Conservation (phyloP, 208 protist genomes). For the Acanthamoeba royreba region DNA sequence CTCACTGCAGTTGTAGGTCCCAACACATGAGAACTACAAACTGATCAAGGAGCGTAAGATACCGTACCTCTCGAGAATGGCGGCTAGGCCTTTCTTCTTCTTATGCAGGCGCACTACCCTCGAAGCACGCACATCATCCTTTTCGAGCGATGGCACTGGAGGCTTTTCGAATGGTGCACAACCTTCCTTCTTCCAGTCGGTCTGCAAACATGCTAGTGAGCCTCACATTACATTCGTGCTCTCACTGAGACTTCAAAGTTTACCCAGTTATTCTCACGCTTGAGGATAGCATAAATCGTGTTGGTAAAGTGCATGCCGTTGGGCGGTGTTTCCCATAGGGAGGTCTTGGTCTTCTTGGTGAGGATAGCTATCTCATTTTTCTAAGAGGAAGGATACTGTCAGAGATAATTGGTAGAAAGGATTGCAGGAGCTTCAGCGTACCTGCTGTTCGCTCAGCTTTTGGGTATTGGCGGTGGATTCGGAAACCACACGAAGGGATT, state of each 20-base stretch:
- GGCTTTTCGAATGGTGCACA: slow-evolving; percentile 4
- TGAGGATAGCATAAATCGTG: slow-evolving; percentile 23
- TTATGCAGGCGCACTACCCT: neutral
- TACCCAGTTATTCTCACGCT: slow-evolving; percentile 40
- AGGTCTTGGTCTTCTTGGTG: slow-evolving; percentile 21
- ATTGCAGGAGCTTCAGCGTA: neutral
- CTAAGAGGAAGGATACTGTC: neutral
- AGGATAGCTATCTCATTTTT: neutral
- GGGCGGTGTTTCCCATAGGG: neutral
- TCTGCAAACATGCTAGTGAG: neutral
- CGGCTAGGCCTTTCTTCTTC: neutral
- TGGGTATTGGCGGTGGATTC: neutral
- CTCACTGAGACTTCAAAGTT: neutral
- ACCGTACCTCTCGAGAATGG: neutral
- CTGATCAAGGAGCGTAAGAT: neutral
- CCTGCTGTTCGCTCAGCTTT: neutral
- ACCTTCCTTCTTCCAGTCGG: slow-evolving; percentile 19
- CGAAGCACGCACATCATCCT: neutral
- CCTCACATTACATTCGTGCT: neutral
- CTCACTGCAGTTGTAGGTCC: neutral
- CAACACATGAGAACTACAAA: neutral
- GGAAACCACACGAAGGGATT: neutral
- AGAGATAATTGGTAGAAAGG: no score
- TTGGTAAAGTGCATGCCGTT: neutral
- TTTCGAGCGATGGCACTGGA: neutral